A percentile compares a stretch with the other conserved stretches of the same genome.
These are phyloP conservation scores for Nidularia pulvinata DNA, from an alignment of 768 basidiomycete genomes.

Conservation along the genomic window DNA sequence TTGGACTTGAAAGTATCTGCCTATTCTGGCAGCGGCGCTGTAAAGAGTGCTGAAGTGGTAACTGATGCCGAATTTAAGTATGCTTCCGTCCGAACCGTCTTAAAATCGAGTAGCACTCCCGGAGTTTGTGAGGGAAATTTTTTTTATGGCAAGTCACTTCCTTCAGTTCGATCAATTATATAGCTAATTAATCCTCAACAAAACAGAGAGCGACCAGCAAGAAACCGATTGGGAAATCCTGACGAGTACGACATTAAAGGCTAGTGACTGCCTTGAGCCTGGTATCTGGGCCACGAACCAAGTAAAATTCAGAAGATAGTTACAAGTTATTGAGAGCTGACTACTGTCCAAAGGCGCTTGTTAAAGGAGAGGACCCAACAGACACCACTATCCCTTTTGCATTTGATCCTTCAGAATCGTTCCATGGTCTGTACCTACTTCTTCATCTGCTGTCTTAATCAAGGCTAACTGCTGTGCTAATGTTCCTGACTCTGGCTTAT, in stretches of 20 bases:
- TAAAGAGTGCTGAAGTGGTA: conserved; percentile 24
- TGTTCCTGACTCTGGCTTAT: not conserved
- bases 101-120: conserved; percentile 27
- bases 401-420: conserved; percentile 27
- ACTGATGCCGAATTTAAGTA: conserved; percentile 25
- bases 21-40: conserved; percentile 21
- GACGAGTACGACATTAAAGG: conserved; percentile 24
- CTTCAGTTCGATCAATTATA: not conserved
- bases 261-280: conserved; percentile 21
- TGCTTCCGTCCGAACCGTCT: conserved; percentile 29
- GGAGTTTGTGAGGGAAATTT: conserved; percentile 35
- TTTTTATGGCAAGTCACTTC: conserved; percentile 24
- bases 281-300: conserved; percentile 36
- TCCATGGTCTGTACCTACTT: conserved; percentile 22
- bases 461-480: not conserved
- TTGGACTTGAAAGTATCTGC: conserved; percentile 29
- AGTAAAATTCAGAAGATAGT: conserved; percentile 6
- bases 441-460: too few species aligned
- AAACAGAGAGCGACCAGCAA: conserved; percentile 22
- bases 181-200: not conserved
- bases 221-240: conserved; percentile 32
- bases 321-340: not conserved
- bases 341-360: not conserved
- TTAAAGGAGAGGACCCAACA: not conserved
- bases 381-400: conserved; percentile 19